Conservation (phyloP, 352 stramenopile species). For the Phytophthora lateralis region DNA sequence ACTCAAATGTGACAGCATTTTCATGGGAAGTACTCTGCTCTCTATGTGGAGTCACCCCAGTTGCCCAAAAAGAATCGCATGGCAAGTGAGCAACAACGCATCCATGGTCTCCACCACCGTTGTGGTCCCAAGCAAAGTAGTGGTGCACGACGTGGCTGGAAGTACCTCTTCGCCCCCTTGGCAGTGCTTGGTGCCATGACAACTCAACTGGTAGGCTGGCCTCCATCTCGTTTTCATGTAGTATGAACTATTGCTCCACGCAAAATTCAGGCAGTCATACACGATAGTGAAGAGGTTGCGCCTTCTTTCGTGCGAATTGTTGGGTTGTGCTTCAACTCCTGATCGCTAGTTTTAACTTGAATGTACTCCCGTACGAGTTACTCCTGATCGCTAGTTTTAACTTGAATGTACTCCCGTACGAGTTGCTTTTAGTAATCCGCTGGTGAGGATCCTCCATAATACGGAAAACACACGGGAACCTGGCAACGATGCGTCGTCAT, state of each 20-base stretch:
- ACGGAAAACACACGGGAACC: conserved; percentile 55
- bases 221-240: conserved; percentile 59
- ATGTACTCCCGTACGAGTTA: conserved; percentile 54
- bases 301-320: not conserved
- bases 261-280: conserved; percentile 58
- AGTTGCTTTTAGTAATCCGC: conserved; percentile 40
- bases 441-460: conserved; percentile 50
- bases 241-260: conserved; percentile 49
- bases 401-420: conserved; percentile 59
- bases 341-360: conserved; percentile 54
- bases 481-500: conserved; percentile 36
- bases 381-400: conserved; percentile 48
- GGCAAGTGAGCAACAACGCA: conserved; percentile 20
- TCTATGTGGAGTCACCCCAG: conserved; percentile 1
- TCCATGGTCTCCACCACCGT: conserved; percentile 17
- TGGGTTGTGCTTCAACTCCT: not conserved
- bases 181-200: conserved; percentile 42
- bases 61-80: conserved; percentile 32
- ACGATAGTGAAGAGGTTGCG: conserved; percentile 39
- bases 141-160: conserved; percentile 21
- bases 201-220: conserved; percentile 41
- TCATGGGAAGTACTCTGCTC: not conserved
- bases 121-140: conserved; percentile 47
- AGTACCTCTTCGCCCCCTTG: conserved; percentile 13
- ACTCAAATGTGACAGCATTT: not conserved